phyloP scores from a whole-genome alignment of 2,329 filamentous ascomycete species.

The Fusarium annulatum region DNA sequence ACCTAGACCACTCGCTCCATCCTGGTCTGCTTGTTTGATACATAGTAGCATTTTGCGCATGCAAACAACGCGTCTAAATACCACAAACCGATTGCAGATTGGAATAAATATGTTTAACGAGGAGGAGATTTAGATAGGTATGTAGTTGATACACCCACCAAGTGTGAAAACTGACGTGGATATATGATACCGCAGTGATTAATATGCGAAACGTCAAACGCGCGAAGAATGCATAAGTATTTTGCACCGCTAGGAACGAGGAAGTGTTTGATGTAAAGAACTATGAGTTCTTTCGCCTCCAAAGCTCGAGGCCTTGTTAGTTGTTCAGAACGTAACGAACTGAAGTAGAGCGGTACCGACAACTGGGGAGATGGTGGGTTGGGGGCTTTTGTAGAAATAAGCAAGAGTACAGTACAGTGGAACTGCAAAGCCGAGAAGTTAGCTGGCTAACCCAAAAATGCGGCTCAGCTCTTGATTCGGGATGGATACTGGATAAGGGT shows the following conservation, averaged over 20 bases:
- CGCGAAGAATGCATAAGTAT: neutral
- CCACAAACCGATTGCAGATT: slow-evolving; percentile 3
- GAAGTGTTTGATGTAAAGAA: neutral
- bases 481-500: slow-evolving; percentile 31
- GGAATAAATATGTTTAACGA: neutral
- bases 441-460: slow-evolving; percentile 35
- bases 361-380: slow-evolving; percentile 34
- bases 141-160: neutral
- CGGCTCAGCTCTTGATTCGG: slow-evolving; percentile 40
- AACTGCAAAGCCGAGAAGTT: slow-evolving; percentile 19
- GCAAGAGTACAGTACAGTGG: slow-evolving; percentile 7
- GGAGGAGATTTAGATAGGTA: neutral
- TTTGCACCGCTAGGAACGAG: neutral
- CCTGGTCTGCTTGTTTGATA: slow-evolving; percentile 38
- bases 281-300: neutral
- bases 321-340: slow-evolving; percentile 20
- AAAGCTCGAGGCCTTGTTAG: slow-evolving; percentile 17
- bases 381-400: slow-evolving; percentile 44
- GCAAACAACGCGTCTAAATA: slow-evolving; percentile 17
- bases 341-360: slow-evolving; percentile 23
- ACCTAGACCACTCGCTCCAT: slow-evolving; percentile 43
- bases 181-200: neutral
- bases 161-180: neutral
- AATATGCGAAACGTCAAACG: neutral
- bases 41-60: slow-evolving; percentile 46